These are phyloP conservation scores for Nakazawaea populi DNA, from an alignment of 805 yeast genomes.

Conservation along the genomic window DNA sequence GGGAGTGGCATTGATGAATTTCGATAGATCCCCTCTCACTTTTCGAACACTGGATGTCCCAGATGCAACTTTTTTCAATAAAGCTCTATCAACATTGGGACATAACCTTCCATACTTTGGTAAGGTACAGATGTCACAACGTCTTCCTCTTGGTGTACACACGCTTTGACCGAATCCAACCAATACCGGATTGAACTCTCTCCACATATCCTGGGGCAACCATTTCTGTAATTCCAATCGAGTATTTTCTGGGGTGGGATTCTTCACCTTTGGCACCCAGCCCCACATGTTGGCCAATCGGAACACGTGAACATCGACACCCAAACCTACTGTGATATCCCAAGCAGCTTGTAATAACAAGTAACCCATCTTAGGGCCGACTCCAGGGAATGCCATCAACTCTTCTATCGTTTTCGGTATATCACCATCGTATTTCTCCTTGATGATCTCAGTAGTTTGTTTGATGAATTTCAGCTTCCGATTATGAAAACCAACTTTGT, in stretches of 20 bases:
- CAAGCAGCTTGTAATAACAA: conserved; percentile 78
- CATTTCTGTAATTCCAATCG: conserved; percentile 63
- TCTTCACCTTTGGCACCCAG: conserved; percentile 52
- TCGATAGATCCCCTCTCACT: conserved; percentile 36
- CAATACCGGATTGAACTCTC: conserved; percentile 74
- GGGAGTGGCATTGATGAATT: conserved; percentile 18
- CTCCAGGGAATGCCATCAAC: conserved; percentile 73
- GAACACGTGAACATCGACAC: conserved; percentile 90
- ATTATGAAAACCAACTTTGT: conserved; percentile 80
- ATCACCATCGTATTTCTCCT: conserved; percentile 50
- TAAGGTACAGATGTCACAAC: conserved; percentile 68
- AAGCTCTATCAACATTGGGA: conserved; percentile 42
- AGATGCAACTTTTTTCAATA: conserved; percentile 25
- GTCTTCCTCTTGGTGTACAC: conserved; percentile 63
- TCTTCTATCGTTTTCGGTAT: conserved; percentile 68
- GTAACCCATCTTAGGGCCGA: conserved; percentile 94
- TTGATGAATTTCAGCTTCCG: conserved; percentile 72
- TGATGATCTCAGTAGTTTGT: conserved; percentile 48
- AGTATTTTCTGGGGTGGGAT: conserved; percentile 70
- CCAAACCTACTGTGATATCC: conserved; percentile 75
- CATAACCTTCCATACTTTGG: conserved; percentile 46
- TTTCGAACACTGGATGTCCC: conserved; percentile 14
- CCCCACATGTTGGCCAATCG: conserved; percentile 74
- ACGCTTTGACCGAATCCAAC: conserved; percentile 94
- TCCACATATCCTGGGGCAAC: conserved; percentile 74